These are phyloP conservation scores for Irpex rosettiformis DNA, from an alignment of 1,284 basidiomycete species.

Conservation along the genomic window DNA sequence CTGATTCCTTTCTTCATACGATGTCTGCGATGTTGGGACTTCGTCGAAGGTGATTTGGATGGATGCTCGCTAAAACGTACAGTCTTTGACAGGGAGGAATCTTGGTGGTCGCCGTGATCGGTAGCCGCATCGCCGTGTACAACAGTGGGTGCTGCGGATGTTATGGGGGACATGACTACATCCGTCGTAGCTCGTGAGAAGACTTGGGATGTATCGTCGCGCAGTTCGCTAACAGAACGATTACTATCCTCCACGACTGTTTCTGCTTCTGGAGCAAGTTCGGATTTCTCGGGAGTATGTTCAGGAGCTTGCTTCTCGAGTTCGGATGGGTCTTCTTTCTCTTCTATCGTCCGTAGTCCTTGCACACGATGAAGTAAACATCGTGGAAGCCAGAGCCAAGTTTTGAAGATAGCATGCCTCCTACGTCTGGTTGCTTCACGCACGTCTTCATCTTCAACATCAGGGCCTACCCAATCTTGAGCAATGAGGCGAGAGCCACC, in stretches of 20 bases:
- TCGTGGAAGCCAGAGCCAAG: not conserved
- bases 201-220: constrained; percentile 11
- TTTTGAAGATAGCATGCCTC: constrained; percentile 18
- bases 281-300: not conserved
- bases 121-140: not conserved
- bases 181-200: not conserved
- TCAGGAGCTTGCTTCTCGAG: not conserved
- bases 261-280: not conserved
- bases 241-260: not conserved
- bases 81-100: not conserved
- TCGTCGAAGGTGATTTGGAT: not conserved
- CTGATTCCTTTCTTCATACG: constrained; percentile 28
- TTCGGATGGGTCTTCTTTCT: not conserved
- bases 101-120: not conserved
- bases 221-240: not conserved
- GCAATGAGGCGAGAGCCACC: constrained; percentile 51
- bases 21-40: not conserved
- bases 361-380: not conserved
- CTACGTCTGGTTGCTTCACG: constrained; percentile 33
- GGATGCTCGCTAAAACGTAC: constrained; percentile 1
- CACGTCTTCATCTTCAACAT: constrained; percentile 53
- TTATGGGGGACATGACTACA: not conserved
- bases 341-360: not conserved
- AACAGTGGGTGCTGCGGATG: not conserved
- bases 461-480: constrained; percentile 61